Evolutionary conservation across 306 rosid species (phyloP).

Genomic region (Cucumis cinereus): DNA sequence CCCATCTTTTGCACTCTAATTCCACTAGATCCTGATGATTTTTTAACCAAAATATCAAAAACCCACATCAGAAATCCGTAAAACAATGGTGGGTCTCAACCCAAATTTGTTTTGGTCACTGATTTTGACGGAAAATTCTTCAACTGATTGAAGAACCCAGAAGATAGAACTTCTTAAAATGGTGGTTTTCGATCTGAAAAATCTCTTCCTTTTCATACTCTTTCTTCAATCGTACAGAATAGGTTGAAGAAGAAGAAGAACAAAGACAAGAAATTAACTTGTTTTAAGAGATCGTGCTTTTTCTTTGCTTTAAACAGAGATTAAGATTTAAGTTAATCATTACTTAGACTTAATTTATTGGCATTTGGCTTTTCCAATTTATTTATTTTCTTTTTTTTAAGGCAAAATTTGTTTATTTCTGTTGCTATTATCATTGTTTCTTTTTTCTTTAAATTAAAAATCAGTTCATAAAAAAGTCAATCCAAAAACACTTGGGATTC

Average conservation of each 20-base stretch:
- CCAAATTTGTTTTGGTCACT: neutral
- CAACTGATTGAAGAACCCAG: neutral
- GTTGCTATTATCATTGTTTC: no score
- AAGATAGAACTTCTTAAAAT: neutral
- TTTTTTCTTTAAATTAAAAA: no score
- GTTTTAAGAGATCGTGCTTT: neutral
- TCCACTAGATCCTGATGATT: conserved; percentile 54
- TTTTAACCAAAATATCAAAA: neutral
- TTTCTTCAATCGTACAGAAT: neutral
- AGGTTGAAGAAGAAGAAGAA: neutral
- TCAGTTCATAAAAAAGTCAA: no score
- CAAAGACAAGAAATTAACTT: neutral
- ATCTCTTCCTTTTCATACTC: neutral
- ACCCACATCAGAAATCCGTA: conserved; percentile 3
- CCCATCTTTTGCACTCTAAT: conserved; percentile 68
- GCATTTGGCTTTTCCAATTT: no score
- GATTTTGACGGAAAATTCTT: neutral
- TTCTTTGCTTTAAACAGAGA: neutral
- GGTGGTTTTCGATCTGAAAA: neutral
- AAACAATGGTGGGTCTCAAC: neutral
- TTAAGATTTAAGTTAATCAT: neutral
- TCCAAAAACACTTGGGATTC: no score
- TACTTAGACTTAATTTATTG: neutral
- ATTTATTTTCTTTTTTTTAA: no score
- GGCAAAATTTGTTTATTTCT: no score